Base-by-base conservation (phyloP, 208 protist genomes). In the Leishmania arabica region DNA sequence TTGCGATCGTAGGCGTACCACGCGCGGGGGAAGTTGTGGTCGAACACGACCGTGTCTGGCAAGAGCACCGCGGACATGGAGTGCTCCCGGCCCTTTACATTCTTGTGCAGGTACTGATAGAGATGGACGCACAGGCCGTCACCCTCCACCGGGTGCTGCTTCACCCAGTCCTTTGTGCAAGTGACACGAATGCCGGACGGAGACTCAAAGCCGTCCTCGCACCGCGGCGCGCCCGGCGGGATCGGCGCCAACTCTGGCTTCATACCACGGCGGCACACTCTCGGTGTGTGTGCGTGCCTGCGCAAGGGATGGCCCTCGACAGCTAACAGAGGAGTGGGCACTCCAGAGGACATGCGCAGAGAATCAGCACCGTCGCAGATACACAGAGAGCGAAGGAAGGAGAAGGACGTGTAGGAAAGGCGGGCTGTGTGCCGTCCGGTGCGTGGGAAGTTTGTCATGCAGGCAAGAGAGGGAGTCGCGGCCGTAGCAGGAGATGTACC, bases 1-100 rank as follows among this genome's bases (percentile, higher is more conserved):
- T 97, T 94, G n/a, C 27, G 68, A 71, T 97, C 95, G 81, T 97
- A 97, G 24, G 89, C 89, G 88, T 97, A 98, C 96, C 96, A 98
- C 27, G 92, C 94, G 19, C 94, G 92, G 3, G 96, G 96, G 79
- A 98, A 98, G 88, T 98, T 98, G 91, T 98, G 96, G 73, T 98
- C 95, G 84, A 96, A 98, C 49, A 98, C 94, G 47, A 98, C 93
- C 21, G 96, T 98, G 47, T 98, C 93, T 0, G 96, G 96, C 19
- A 98, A 72, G 9, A 86, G 83, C 21, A 96, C 80, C 27, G 86
- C 80, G 19, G 88, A 87, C 49, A 96, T 90, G 54, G 83, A 31
- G 60, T 94, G 87, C 79, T 96, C 93, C 13, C 91, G 84, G 21
- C 90, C 91, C 83, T 96, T 97, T 56, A 93, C 89, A 74, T 92